A percentile compares a stretch with the other conserved stretches of the same genome.
Conservation (phyloP, 805 yeast species). For the Candida saitoana region DNA sequence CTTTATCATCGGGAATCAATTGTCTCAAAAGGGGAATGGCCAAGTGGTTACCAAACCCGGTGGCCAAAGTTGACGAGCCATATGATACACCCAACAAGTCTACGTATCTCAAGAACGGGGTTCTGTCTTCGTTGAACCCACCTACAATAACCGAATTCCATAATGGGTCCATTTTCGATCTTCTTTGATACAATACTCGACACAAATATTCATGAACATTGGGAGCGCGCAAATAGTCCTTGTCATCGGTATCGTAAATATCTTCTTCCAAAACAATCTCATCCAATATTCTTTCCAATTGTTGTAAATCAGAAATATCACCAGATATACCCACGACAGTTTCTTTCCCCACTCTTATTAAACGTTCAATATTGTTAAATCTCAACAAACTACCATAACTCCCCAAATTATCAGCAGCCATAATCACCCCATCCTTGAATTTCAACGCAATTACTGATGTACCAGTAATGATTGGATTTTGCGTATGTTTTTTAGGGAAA, state of each 20-base stretch:
- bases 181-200: conserved; percentile 77
- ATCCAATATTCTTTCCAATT: conserved; percentile 67
- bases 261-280: conserved; percentile 71
- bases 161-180: conserved; percentile 91
- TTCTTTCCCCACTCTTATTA: conserved; percentile 76
- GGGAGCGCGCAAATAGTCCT: conserved; percentile 65
- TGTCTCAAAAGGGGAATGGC: conserved; percentile 90
- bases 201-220: conserved; percentile 86
- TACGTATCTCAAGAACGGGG: conserved; percentile 77
- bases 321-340: conserved; percentile 94
- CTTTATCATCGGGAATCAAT: conserved; percentile 74
- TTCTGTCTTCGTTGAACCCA: conserved; percentile 66
- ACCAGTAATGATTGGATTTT: conserved; percentile 93
- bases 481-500: conserved; percentile 81
- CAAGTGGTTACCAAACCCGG: conserved; percentile 94
- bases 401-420: conserved; percentile 92
- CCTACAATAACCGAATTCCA: conserved; percentile 95
- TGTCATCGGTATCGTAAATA: conserved; percentile 69
- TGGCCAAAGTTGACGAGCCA: conserved; percentile 82
- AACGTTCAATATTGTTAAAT: conserved; percentile 79
- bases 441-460: conserved; percentile 91
- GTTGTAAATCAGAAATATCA: conserved; percentile 90
- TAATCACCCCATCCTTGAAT: conserved; percentile 81
- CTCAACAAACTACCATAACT: conserved; percentile 92
- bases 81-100: conserved; percentile 91